Evolutionary conservation across 2,329 filamentous ascomycete genomes (phyloP), one percentile per base, ranked within the genome.

Genomic region (Teratosphaeria nubilosa): DNA sequence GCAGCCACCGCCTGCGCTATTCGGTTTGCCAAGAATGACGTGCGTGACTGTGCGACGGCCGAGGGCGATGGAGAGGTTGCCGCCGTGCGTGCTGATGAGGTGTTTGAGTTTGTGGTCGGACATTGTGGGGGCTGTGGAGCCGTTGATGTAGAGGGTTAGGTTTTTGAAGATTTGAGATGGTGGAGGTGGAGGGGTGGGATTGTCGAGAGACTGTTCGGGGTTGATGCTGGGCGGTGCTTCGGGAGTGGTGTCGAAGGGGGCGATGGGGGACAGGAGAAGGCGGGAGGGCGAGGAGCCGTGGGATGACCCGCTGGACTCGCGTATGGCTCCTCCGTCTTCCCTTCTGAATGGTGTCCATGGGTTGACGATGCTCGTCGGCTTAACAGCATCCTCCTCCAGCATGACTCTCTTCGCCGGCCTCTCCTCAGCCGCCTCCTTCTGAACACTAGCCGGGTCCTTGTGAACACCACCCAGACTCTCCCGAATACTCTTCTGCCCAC

Each of bases 61-160:
- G 10, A 95, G 82, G 59, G 84, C 80, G 37, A 90, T 80, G 3
- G 88, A 86, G 64, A 90, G 78, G 50, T 75, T 78, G 0, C 84
- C 92, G 22, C 91, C 92, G 68, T 95, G 84, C 58, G 84, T 79
- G 5, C 81, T 83, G 41, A 96, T 80, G 16, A 95, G 73, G 57
- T 86, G 85, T 77, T 94, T 95, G 58, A 96, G 81, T 70, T 83
- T 87, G 75, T 95, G 88, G 72, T 96, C 91, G 14, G 89, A 95
- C 61, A 96, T 82, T 25, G 84, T 73, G 1, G 91, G 91, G 60
- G 85, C 81, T 1, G 90, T 95, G 64, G 88, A 91, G 60, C 91
- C 91, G 73, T 96, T 96, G 73, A 96, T 82, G 74, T 92, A 94
- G 66, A 96, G 81, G 55, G 83, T 85, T 24, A 91, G 79, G 16